Base-by-base conservation (phyloP, 2,329 filamentous ascomycete species). In the Phoma sp. region DNA sequence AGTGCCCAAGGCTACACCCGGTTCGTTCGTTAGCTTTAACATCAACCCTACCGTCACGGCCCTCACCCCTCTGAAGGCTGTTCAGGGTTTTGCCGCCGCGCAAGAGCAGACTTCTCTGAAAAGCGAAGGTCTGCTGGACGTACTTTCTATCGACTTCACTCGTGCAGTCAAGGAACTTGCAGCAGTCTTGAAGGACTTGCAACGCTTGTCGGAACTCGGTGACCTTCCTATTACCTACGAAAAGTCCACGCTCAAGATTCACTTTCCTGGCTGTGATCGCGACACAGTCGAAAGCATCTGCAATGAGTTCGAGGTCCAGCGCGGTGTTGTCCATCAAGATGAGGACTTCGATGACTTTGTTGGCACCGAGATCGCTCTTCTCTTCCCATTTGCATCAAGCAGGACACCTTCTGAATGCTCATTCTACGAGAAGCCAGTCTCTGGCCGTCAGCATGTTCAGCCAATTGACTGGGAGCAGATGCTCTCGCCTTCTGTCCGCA, bases 21-120 rank as follows among this genome's bases (percentile, higher is more conserved):
- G 95, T 24, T 90, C 93, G 1, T 93, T 86, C 74, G 82, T 99
- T 70, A 92, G 96, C 76, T 99, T 98, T 79, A 83, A 87, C 65
- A 80, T 98, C 66, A 91, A 86, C 75, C 95, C 95, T 2, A 96
- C 90, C 55, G 86, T 98, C 70, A 98, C 93, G 29, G 91, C 93
- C 27, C 83, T 99, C 53, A 89, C 88, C 64, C 87, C 89, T 8
- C 79, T 96, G 37, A 82, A 82, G 51, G 81, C 82, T 8, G 80
- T 89, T 52, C 78, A 84, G 53, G 78, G 79, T 36, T 82, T 82
- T 58, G 74, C 76, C 45, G 73, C 78, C 1, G 72, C 70, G 44
- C 62, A 68, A 32, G 68, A 71, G 59, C 69, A 73, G 49, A 79
- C 87, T 38, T 89, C 86, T 27, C 82, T 98, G 61, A 90, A 93